A percentile compares a stretch with the other conserved stretches of the same genome.
Conservation (phyloP, 2,329 filamentous ascomycete genomes). For the Rugonectria rugulosa region DNA sequence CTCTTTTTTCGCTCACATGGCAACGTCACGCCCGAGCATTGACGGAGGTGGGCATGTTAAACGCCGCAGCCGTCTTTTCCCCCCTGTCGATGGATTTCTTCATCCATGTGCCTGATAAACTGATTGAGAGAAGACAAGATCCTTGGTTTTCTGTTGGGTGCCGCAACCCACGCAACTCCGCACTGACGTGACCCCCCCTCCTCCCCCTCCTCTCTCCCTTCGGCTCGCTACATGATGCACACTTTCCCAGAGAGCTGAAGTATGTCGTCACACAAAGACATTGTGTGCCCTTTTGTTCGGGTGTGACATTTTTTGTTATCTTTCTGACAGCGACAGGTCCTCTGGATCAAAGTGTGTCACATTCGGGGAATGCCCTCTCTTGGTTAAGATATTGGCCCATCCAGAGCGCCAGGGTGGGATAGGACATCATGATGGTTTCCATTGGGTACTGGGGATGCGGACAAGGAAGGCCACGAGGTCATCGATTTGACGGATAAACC, state of each 20-base stretch:
- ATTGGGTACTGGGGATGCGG: not conserved
- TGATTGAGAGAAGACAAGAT: no score
- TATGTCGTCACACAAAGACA: not conserved
- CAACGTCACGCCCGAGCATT: no score
- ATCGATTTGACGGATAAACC: slow-evolving; percentile 13
- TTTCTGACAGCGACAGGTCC: slow-evolving; percentile 4
- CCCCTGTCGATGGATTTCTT: no score
- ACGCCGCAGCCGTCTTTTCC: no score
- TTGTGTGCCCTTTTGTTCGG: not conserved
- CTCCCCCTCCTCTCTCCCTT: not conserved
- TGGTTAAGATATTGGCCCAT: no score
- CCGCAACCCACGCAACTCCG: no score
- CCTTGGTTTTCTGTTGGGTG: not conserved
- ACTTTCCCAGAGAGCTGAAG: not conserved
- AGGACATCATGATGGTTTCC: not conserved
- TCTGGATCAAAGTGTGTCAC: not conserved
- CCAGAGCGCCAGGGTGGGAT: no score
- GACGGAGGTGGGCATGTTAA: no score
- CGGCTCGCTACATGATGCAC: slow-evolving; percentile 7
- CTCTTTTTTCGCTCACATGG: no score
- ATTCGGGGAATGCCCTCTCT: no score
- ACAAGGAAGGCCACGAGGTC: slow-evolving; percentile 6
- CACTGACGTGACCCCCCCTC: not conserved
- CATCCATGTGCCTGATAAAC: no score
- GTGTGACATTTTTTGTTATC: not conserved